A percentile compares a stretch with the other conserved stretches of the same genome.
Conservation (phyloP, 331 rosid species). For the Rhamnella rubrinervis region DNA sequence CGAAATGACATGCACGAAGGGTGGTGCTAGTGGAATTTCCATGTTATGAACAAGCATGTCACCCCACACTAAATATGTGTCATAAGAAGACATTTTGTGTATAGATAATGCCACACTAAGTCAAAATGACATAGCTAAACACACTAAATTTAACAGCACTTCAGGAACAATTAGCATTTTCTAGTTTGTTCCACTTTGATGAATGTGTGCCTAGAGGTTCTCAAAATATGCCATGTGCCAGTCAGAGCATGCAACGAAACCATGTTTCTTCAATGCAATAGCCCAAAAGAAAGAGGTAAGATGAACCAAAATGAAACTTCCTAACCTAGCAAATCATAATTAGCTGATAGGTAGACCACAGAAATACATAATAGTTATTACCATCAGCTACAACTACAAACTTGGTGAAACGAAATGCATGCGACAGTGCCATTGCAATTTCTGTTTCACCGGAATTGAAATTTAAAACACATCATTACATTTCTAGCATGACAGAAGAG, state of each 20-base stretch:
- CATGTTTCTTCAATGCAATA: too few species aligned
- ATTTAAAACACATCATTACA: neutral
- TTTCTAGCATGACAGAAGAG: slow-evolving; percentile 64
- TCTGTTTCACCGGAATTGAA: slow-evolving; percentile 9
- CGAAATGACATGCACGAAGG: too few species aligned
- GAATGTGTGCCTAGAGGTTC: neutral
- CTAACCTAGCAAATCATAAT: neutral
- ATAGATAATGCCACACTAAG: too few species aligned
- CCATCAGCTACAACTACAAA: neutral
- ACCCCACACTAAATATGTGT: too few species aligned
- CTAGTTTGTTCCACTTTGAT: neutral
- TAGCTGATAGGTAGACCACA: neutral
- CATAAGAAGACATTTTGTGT: too few species aligned
- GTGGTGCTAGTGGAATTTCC: too few species aligned
- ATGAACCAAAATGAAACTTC: neutral
- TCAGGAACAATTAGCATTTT: neutral
- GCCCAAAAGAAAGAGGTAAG: too few species aligned
- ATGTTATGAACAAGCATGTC: too few species aligned
- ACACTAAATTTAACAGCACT: neutral
- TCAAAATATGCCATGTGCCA: too few species aligned
- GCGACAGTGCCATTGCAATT: neutral
- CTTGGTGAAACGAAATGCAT: neutral
- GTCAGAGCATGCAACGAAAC: too few species aligned
- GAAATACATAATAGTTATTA: neutral
- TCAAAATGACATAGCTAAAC: too few species aligned